Evolutionary conservation across 257 asterid species (phyloP).

Genomic region (Anisodus tanguticus): DNA sequence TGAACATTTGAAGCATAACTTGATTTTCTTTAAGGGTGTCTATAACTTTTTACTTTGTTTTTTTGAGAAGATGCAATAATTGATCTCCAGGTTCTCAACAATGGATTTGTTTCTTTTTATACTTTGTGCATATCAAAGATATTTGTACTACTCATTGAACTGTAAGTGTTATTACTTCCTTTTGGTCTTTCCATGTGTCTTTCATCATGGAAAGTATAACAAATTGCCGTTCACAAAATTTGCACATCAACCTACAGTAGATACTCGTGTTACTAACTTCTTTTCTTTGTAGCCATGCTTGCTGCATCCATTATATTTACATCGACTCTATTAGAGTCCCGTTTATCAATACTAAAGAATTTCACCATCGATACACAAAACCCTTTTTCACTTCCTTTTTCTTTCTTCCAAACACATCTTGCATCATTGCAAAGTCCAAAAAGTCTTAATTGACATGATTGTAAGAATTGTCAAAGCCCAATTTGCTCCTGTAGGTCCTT

Average conservation of each 20-base stretch:
- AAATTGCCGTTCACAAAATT: background rate
- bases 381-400: background rate
- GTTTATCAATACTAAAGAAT: background rate
- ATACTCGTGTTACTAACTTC: background rate
- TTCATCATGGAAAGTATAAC: background rate
- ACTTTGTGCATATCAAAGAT: background rate
- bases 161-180: background rate
- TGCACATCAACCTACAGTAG: background rate
- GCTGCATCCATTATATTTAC: background rate
- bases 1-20: background rate
- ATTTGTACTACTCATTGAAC: background rate
- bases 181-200: background rate
- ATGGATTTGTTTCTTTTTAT: background rate
- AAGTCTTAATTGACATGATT: background rate
- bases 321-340: background rate
- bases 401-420: background rate
- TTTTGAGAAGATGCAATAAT: background rate
- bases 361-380: background rate
- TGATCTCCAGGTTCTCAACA: background rate
- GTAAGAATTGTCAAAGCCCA: background rate
- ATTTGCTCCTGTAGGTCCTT: background rate
- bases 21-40: background rate
- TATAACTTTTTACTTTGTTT: background rate
- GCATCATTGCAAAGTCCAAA: conserved; percentile 3
- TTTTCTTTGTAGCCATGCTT: background rate